These are phyloP conservation scores for Ceratocystis ficicola DNA, from an alignment of 2,329 filamentous ascomycete species.

Conservation along the genomic window DNA sequence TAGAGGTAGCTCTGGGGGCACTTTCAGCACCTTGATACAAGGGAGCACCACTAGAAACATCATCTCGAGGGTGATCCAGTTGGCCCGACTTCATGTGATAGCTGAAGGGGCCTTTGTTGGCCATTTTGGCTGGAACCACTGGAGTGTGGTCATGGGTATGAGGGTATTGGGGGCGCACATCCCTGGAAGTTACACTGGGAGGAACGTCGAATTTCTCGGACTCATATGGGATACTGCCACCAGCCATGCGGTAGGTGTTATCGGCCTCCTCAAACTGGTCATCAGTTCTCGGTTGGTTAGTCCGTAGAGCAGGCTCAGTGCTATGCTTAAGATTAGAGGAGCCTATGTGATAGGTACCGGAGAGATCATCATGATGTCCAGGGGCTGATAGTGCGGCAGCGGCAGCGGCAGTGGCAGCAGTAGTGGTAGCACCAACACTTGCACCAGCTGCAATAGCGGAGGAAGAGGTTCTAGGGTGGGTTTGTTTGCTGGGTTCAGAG, in stretches of 20 bases:
- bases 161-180: conserved; percentile 7
- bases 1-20: background rate
- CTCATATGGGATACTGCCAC: conserved; percentile 9
- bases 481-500: background rate
- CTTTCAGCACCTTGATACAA: background rate
- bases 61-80: conserved; percentile 17
- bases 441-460: conserved; percentile 3
- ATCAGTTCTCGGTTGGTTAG: background rate
- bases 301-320: conserved; percentile 15
- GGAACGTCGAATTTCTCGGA: conserved; percentile 13
- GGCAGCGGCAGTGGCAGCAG: conserved; percentile 1
- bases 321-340: conserved; percentile 5
- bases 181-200: background rate
- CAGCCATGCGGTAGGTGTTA: conserved; percentile 18
- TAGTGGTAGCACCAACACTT: background rate
- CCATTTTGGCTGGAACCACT: background rate
- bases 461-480: background rate
- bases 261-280: background rate
- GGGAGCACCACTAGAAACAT: background rate
- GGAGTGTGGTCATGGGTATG: background rate
- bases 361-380: conserved; percentile 8
- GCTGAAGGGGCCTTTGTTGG: background rate
- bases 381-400: conserved; percentile 8
- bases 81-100: conserved; percentile 18
- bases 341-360: conserved; percentile 11